A percentile compares a stretch with the other conserved stretches of the same genome.
Evolutionary conservation across 305 asterid genomes (phyloP).

Genomic region (Plantago coronopus): DNA sequence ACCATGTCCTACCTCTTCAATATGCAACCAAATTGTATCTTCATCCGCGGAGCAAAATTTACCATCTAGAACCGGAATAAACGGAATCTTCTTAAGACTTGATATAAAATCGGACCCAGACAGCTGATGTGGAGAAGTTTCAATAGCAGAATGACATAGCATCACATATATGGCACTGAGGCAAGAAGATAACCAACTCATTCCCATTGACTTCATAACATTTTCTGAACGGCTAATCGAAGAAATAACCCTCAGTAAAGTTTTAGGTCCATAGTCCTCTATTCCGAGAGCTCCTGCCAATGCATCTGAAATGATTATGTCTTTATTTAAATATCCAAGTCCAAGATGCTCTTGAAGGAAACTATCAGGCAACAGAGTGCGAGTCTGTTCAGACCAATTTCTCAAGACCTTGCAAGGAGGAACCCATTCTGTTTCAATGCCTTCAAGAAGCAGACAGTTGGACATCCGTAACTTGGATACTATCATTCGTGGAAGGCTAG

Average conservation of each 20-base stretch:
- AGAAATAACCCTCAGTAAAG: constrained; percentile 50
- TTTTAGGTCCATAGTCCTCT: constrained; percentile 82
- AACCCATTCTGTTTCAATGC: constrained; percentile 59
- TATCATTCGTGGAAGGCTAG: constrained; percentile 76
- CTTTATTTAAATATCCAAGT: constrained; percentile 75
- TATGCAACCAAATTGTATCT: constrained; percentile 77
- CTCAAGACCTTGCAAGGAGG: constrained; percentile 86
- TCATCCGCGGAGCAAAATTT: constrained; percentile 61
- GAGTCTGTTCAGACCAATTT: constrained; percentile 77
- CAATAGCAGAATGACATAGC: constrained; percentile 36
- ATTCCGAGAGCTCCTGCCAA: constrained; percentile 79
- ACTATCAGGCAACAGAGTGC: constrained; percentile 59
- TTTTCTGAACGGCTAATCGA: constrained; percentile 54
- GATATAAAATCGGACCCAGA: constrained; percentile 46
- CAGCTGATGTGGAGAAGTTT: constrained; percentile 31
- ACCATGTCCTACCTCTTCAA: constrained; percentile 40
- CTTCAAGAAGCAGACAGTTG: constrained; percentile 73
- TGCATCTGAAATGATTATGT: constrained; percentile 71
- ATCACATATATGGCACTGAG: constrained; percentile 55
- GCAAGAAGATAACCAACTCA: constrained; percentile 76
- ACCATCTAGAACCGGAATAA: constrained; percentile 90
- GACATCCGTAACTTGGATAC: constrained; percentile 75
- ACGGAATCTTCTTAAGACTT: constrained; percentile 55
- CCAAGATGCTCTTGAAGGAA: constrained; percentile 81
- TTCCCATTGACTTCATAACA: constrained; percentile 65